phyloP scores from a whole-genome alignment of 1,139 yeast species.

The Arxiozyma telluris region DNA sequence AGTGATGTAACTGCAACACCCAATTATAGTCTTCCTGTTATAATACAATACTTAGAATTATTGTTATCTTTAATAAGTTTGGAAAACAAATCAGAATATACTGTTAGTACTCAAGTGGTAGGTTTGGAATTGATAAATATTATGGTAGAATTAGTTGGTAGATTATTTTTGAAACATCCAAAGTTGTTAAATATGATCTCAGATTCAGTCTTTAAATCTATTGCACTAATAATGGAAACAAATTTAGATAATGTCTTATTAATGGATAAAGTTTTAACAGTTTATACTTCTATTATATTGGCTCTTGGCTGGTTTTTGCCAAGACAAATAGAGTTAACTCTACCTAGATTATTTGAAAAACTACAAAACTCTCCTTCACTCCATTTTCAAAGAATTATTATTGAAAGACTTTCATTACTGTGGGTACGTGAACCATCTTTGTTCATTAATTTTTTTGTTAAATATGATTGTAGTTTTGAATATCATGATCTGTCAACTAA shows the following conservation, averaged over 20 bases:
- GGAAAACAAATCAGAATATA: slow-evolving; percentile 71
- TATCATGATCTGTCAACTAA: slow-evolving; percentile 67
- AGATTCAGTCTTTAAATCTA: slow-evolving; percentile 73
- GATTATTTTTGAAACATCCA: slow-evolving; percentile 54
- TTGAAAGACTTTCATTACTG: slow-evolving; percentile 74
- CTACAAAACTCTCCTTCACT: slow-evolving; percentile 26
- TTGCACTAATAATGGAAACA: slow-evolving; percentile 63
- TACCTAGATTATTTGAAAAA: slow-evolving; percentile 27
- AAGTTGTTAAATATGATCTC: slow-evolving; percentile 60
- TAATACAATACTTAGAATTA: slow-evolving; percentile 46
- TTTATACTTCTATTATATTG: slow-evolving; percentile 59
- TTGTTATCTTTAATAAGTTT: slow-evolving; percentile 78
- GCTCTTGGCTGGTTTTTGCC: slow-evolving; percentile 51
- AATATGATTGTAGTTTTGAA: slow-evolving; percentile 87
- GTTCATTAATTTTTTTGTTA: slow-evolving; percentile 67
- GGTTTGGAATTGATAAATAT: slow-evolving; percentile 68
- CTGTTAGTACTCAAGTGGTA: slow-evolving; percentile 47
- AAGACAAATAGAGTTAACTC: slow-evolving; percentile 59
- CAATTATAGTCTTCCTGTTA: slow-evolving; percentile 33
- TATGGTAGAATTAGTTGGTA: slow-evolving; percentile 77
- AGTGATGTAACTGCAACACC: slow-evolving; percentile 10
- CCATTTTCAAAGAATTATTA: slow-evolving; percentile 63
- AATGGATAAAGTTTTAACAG: slow-evolving; percentile 64
- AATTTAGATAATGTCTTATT: slow-evolving; percentile 56
- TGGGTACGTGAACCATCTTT: slow-evolving; percentile 78